Base-by-base conservation (phyloP, 2,329 filamentous ascomycete genomes). In the Cytospora schulzeri region DNA sequence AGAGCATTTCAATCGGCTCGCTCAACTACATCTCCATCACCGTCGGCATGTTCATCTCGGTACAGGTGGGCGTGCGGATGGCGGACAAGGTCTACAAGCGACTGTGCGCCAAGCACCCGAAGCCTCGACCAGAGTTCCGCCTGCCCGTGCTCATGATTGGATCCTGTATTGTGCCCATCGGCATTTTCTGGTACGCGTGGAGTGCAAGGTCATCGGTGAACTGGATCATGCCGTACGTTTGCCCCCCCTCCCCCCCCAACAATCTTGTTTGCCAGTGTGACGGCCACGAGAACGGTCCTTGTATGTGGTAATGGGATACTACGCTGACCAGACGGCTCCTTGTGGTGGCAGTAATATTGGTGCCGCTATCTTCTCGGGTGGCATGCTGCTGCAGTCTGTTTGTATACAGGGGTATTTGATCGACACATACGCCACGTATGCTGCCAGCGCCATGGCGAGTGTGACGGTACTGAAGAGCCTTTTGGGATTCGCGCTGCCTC, bases 141-240 rank as follows among this genome's bases (percentile, higher is more conserved):
- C 71, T 83, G 0, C 85, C 84, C 0, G 77, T 82, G 1, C 83
- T 88, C 79, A 78, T 85, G 35, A 76, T 83, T 2, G 83, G 81
- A 1, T 76, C 78, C 0, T 66, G 84, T 24, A 69, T 81, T 15
- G 71, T 80, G 4, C 78, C 79, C 14, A 61, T 74, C 22, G 80
- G 80, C 17, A 70, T 83, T 58, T 65, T 83, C 62, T 70, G 79
- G 57, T 82, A 81, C 71, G 78, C 77, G 17, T 82, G 79, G 80
- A 76, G 76, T n/a, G n/a, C n/a, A n/a, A n/a, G n/a, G n/a, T n/a
- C 2, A 77, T n/a, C 72, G 81, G 70, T 69, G 68, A 63, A 81
- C 70, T 82, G 80, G 80, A 77, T 81, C 60, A 74, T 73, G 4
- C 80, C 80, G n/a, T n/a, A n/a, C n/a, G n/a, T n/a, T n/a, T n/a